Conservation (phyloP, 2,329 filamentous ascomycete genomes). For the Trichoderma hamatum region DNA sequence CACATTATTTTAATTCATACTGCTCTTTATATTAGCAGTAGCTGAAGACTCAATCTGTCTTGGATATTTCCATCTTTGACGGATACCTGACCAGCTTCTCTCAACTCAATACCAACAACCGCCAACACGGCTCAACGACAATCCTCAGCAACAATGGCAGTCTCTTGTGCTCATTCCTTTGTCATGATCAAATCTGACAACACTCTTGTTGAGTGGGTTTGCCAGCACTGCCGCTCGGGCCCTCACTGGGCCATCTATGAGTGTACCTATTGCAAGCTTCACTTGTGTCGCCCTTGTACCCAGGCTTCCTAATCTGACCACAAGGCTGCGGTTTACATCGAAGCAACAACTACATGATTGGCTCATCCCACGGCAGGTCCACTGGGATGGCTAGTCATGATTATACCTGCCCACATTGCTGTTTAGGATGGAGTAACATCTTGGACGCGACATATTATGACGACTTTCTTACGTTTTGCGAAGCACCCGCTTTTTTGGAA, state of each 20-base stretch:
- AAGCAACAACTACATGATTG: neutral
- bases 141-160: constrained; percentile 47
- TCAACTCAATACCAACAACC: neutral
- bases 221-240: constrained; percentile 65
- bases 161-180: constrained; percentile 64
- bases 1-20: neutral
- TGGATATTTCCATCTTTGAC: neutral
- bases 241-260: constrained; percentile 71
- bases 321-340: neutral
- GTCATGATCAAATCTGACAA: constrained; percentile 68
- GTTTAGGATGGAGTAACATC: neutral
- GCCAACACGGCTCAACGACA: neutral
- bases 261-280: constrained; percentile 69
- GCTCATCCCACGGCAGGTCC: neutral
- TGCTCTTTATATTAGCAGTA: neutral
- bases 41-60: neutral
- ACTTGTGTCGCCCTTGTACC: constrained; percentile 63
- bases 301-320: constrained; percentile 39
- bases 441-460: neutral
- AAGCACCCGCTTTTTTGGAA: neutral
- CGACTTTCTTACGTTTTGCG: neutral
- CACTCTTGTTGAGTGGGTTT: constrained; percentile 67
- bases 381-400: neutral
- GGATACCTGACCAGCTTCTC: neutral
- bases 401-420: neutral